phyloP scores from a whole-genome alignment of 345 rosid genomes.

The Fremontodendron californicum region DNA sequence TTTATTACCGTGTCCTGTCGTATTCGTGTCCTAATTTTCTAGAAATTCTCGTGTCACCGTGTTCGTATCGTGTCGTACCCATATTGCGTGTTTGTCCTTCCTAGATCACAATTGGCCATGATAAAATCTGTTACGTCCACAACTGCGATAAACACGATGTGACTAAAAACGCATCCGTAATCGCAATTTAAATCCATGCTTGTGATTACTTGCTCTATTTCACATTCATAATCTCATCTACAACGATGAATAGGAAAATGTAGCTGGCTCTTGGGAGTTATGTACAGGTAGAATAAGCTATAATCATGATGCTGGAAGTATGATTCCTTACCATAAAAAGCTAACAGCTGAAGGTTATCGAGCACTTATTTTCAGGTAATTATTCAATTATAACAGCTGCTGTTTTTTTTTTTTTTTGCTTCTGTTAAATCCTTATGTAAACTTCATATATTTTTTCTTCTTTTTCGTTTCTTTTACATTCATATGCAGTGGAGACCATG shows the following conservation, averaged over 20 bases:
- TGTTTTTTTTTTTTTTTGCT: background rate
- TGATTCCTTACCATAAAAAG: slow-evolving; percentile 42
- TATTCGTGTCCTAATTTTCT: no score
- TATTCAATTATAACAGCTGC: background rate
- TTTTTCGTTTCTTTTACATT: background rate
- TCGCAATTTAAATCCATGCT: no score
- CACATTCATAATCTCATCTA: background rate
- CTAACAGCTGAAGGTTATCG: slow-evolving; percentile 44
- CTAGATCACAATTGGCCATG: no score
- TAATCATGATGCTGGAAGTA: slow-evolving; percentile 32
- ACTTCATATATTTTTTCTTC: background rate
- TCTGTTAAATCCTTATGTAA: background rate
- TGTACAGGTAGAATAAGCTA: slow-evolving; percentile 31
- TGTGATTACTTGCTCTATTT: background rate
- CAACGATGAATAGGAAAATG: slow-evolving; percentile 8
- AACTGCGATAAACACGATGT: no score
- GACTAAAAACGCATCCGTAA: no score
- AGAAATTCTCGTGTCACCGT: no score
- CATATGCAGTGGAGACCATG: slow-evolving; percentile 49
- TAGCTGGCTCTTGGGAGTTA: slow-evolving; percentile 44
- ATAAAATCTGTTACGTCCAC: no score
- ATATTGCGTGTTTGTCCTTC: no score
- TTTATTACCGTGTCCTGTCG: no score
- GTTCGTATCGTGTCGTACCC: no score
- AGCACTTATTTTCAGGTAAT: slow-evolving; percentile 55